A percentile compares a stretch with the other conserved stretches of the same genome.
phyloP scores from a whole-genome alignment of 495 filamentous ascomycete species.

The Rostrohypoxylon terebratum region DNA sequence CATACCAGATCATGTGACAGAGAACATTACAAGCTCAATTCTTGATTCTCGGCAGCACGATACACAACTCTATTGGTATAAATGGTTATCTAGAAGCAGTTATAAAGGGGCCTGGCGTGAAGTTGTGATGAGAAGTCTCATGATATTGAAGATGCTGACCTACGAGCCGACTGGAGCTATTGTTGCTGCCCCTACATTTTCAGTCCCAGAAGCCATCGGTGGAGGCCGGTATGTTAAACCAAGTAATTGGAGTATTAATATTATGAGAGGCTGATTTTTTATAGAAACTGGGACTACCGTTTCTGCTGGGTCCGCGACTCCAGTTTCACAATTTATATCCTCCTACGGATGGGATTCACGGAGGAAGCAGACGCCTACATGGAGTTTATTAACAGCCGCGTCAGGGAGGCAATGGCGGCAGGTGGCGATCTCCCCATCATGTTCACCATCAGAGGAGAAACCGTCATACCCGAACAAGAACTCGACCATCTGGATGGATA shows the following conservation, averaged over 20 bases:
- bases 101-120: slow-evolving; percentile 79
- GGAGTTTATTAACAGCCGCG: slow-evolving; percentile 76
- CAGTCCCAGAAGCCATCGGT: slow-evolving; percentile 77
- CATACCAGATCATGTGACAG: slow-evolving; percentile 61
- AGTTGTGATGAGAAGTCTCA: slow-evolving; percentile 72
- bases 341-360: slow-evolving; percentile 78
- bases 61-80: slow-evolving; percentile 74
- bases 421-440: slow-evolving; percentile 76
- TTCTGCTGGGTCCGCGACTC: slow-evolving; percentile 81
- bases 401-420: slow-evolving; percentile 61
- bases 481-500: slow-evolving; percentile 76
- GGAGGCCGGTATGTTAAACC: slow-evolving; percentile 59
- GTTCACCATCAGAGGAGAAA: slow-evolving; percentile 79
- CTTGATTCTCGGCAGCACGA: slow-evolving; percentile 71
- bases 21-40: slow-evolving; percentile 63
- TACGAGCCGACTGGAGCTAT: slow-evolving; percentile 68
- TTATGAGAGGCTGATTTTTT: slow-evolving; percentile 4
- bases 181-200: slow-evolving; percentile 66
- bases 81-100: slow-evolving; percentile 74
- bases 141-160: slow-evolving; percentile 78
- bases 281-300: slow-evolving; percentile 81
- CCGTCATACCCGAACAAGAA: slow-evolving; percentile 75
- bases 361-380: slow-evolving; percentile 80
- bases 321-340: slow-evolving; percentile 79
- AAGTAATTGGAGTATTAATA: background rate